Percentiles rank a stretch among this genome's conserved stretches.
Conservation (phyloP, 78 protist genomes). For the Creolimax fragrantissima region DNA sequence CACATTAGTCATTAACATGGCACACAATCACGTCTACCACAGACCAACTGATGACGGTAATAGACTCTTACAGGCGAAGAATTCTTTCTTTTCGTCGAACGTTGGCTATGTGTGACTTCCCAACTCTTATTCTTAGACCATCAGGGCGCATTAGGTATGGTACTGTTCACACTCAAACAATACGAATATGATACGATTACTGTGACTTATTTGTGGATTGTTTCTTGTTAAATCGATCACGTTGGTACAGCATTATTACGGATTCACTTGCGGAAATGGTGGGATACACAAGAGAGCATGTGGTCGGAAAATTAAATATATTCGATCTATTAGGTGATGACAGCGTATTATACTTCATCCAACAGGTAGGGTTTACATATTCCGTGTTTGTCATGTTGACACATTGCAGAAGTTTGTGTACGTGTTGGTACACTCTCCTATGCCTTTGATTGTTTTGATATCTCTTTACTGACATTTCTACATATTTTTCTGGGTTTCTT, state of each 20-base stretch:
- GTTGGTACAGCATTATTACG: not conserved
- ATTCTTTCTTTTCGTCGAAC: not conserved
- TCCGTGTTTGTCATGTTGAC: no score
- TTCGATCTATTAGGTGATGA: not conserved
- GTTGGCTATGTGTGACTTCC: not conserved
- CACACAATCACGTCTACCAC: not conserved
- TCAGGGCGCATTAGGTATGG: not conserved
- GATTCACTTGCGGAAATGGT: not conserved
- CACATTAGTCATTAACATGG: no score
- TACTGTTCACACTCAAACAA: no score
- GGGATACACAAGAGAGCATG: not conserved
- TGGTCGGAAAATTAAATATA: not conserved
- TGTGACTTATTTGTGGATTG: not conserved
- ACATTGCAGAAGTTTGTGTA: no score
- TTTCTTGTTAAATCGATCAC: not conserved
- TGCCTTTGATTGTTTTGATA: no score
- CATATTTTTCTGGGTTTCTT: no score
- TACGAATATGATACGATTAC: no score
- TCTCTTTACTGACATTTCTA: no score
- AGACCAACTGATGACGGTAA: not conserved
- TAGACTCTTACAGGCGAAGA: not conserved
- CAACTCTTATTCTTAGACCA: not conserved
- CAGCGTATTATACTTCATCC: not conserved
- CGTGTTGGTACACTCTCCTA: no score
- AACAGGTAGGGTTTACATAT: no score